Conservation (phyloP, 2,329 filamentous ascomycete genomes). For the Colletotrichum magnum region DNA sequence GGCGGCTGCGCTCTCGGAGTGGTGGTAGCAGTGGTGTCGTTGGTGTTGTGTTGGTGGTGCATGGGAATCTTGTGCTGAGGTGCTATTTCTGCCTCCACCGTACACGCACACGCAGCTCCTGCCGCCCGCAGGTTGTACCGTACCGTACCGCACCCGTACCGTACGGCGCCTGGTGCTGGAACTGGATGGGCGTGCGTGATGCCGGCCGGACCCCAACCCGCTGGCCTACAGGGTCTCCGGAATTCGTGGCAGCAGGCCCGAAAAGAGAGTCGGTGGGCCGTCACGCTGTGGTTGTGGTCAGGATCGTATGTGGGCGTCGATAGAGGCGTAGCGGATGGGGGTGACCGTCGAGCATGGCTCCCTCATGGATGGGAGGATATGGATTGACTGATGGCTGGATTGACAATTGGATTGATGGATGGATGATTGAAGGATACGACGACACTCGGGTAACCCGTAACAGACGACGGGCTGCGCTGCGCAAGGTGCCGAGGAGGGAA, state of each 20-base stretch:
- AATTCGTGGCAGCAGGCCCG: too few species aligned
- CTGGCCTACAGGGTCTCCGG: too few species aligned
- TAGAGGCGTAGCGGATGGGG: too few species aligned
- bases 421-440: background rate
- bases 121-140: background rate
- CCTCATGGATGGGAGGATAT: too few species aligned
- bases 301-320: too few species aligned
- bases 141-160: background rate
- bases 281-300: too few species aligned
- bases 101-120: background rate
- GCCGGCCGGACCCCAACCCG: too few species aligned
- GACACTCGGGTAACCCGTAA: background rate
- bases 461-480: background rate
- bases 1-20: constrained; percentile 20
- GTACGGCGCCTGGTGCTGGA: background rate
- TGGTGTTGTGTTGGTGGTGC: constrained; percentile 6
- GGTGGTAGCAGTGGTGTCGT: background rate
- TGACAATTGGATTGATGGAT: background rate
- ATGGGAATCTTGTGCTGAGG: constrained; percentile 7
- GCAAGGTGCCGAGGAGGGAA: constrained; percentile 24
- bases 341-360: too few species aligned
- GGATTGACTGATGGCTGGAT: too few species aligned
- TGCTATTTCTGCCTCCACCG: background rate
- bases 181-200: background rate
- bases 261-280: too few species aligned